These are phyloP conservation scores for Penicilliopsis zonata DNA, from an alignment of 495 filamentous ascomycete genomes.

Conservation along the genomic window DNA sequence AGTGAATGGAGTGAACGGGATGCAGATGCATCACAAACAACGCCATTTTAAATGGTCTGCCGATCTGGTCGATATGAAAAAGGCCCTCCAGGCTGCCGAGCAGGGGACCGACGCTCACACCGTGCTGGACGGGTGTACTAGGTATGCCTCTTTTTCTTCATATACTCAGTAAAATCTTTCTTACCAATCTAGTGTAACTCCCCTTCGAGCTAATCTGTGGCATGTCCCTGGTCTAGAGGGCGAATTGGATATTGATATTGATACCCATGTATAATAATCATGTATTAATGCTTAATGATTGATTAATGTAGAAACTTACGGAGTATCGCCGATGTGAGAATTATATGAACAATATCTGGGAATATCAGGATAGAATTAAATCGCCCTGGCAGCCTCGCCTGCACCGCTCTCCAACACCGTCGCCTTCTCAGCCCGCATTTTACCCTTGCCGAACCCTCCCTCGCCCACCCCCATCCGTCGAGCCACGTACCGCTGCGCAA, in stretches of 20 bases:
- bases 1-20: slow-evolving; percentile 50
- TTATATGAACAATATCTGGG: background rate
- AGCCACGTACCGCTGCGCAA: slow-evolving; percentile 95
- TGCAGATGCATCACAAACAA: slow-evolving; percentile 11
- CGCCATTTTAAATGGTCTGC: slow-evolving; percentile 32
- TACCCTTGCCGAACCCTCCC: slow-evolving; percentile 52
- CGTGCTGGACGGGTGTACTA: slow-evolving; percentile 57
- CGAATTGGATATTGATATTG: slow-evolving; percentile 42
- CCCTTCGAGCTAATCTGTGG: slow-evolving; percentile 85
- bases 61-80: slow-evolving; percentile 36
- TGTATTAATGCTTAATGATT: background rate
- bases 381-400: slow-evolving; percentile 72
- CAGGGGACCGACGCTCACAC: slow-evolving; percentile 93
- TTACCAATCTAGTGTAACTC: slow-evolving; percentile 64
- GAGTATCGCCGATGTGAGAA: background rate
- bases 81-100: slow-evolving; percentile 29
- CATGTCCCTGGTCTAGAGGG: slow-evolving; percentile 55
- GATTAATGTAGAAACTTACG: slow-evolving; percentile 1
- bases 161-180: background rate
- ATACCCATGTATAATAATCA: slow-evolving; percentile 1
- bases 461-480: slow-evolving; percentile 92
- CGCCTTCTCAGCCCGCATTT: slow-evolving; percentile 68
- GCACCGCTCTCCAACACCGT: slow-evolving; percentile 57
- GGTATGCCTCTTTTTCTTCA: slow-evolving; percentile 14
- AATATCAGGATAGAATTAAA: too few relatives aligned